Base-by-base conservation (phyloP, 495 filamentous ascomycete species). In the Tuber microsphaerosporum region DNA sequence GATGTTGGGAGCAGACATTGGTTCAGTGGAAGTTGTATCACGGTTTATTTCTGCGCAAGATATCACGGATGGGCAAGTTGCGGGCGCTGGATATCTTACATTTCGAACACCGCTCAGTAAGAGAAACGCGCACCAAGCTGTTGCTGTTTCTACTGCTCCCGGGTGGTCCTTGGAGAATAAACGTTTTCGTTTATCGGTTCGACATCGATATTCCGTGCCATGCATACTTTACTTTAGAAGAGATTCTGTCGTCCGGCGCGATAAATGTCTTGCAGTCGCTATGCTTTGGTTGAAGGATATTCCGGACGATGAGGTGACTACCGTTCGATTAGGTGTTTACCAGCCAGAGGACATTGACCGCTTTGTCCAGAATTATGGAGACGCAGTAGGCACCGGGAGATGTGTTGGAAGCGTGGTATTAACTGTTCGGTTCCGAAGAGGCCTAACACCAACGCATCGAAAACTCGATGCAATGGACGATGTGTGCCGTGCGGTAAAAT, bases 201-300 rank as follows among this genome's bases (percentile, higher is more conserved):
- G 86, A 17, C 90, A 91, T 74, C 88, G 91, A 39, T 91, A 92
- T 80, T 79, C 85, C 37, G 86, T 87, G 6, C 85, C 87, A 41
- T 79, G 91, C 46, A 84, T 90, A n/a, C 79, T 92, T 37, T 88
- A 91, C 76, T 92, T 92, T 79, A 84, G 81, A 10, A 84, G 85
- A 20, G 83, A 87, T 76, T 86, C 85, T 22, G 84, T 83, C 19
- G 51, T 89, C 0, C 83, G 86, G 37, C 77, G 83, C 0, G 88
- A 90, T 71, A 87, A 87, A 43, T 89, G 87, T 0, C 83, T 87
- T 0, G 91, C 88, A 0, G 88, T 91, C 71, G 89, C 87, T 0
- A 84, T 91, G 5, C 82, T 92, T 12, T 92, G 91, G 91, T 85
- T 92, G 20, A 87, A 88, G 69, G 88, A 90, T 42, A 84, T 93